Percentiles rank a stretch among this genome's conserved stretches.
phyloP scores from a whole-genome alignment of 306 rosid genomes.

The Morella rubra region DNA sequence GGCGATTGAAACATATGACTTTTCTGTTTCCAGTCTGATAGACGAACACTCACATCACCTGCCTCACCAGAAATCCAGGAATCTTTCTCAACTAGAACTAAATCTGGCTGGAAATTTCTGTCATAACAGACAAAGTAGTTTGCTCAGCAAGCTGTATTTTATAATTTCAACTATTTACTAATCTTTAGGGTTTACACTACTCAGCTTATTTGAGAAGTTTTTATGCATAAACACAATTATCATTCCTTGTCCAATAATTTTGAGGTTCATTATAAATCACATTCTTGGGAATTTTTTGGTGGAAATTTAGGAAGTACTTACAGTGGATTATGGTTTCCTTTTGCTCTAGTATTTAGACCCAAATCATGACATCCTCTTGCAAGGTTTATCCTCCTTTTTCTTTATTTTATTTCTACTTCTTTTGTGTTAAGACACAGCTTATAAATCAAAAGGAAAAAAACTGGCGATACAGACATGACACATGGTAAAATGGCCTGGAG shows the following conservation, averaged over 20 bases:
- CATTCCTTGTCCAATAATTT: background rate
- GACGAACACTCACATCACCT: conserved; percentile 44
- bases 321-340: background rate
- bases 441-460: too few relatives aligned
- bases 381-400: background rate
- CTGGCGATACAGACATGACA: too few relatives aligned
- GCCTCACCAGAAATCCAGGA: conserved; percentile 72
- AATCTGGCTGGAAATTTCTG: conserved; percentile 77
- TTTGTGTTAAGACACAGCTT: too few relatives aligned
- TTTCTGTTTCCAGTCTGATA: conserved; percentile 70
- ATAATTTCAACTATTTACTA: background rate
- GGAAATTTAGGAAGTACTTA: background rate
- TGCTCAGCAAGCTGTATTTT: conserved; percentile 21
- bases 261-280: background rate
- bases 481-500: too few relatives aligned
- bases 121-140: conserved; percentile 31
- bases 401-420: too few relatives aligned
- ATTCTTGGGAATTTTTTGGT: background rate
- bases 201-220: background rate
- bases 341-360: background rate
- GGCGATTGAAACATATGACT: conserved; percentile 60
- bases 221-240: background rate
- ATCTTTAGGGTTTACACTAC: too few relatives aligned
- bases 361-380: background rate
- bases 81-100: conserved; percentile 86